Evolutionary conservation across 805 yeast species (phyloP).

Genomic region (Candida sakaeoensis): DNA sequence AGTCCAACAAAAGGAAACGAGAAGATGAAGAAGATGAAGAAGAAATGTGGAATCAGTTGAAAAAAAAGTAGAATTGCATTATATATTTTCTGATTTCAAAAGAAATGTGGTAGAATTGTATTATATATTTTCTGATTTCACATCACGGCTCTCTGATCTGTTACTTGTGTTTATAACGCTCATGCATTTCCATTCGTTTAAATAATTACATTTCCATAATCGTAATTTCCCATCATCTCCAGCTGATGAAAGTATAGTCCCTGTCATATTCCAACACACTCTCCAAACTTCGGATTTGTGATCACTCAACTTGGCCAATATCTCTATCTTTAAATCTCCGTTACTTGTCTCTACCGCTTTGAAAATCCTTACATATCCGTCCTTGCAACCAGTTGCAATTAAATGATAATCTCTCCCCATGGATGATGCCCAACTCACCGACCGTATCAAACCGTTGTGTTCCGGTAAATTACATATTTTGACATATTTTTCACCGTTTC

Average conservation of each 20-base stretch:
- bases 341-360: conserved; percentile 40
- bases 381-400: conserved; percentile 94
- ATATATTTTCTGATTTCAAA: conserved; percentile 10
- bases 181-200: conserved; percentile 86
- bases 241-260: conserved; percentile 86
- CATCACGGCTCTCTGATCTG: conserved; percentile 20
- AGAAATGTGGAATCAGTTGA: conserved; percentile 39
- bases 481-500: conserved; percentile 34
- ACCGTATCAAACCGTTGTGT: conserved; percentile 81
- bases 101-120: too few species aligned
- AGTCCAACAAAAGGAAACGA: conserved; percentile 22
- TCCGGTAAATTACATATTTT: conserved; percentile 70
- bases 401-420: conserved; percentile 88
- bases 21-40: conserved; percentile 24
- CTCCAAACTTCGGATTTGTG: conserved; percentile 93
- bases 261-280: conserved; percentile 92
- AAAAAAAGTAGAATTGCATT: conserved; percentile 9
- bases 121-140: conserved; percentile 10
- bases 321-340: conserved; percentile 46
- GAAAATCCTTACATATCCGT: conserved; percentile 85
- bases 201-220: conserved; percentile 85
- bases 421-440: conserved; percentile 94
- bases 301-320: conserved; percentile 65
- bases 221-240: conserved; percentile 94
- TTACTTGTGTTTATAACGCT: conserved; percentile 50